Conservation (phyloP, 129 eudicot species). For the Cynara cardunculus region DNA sequence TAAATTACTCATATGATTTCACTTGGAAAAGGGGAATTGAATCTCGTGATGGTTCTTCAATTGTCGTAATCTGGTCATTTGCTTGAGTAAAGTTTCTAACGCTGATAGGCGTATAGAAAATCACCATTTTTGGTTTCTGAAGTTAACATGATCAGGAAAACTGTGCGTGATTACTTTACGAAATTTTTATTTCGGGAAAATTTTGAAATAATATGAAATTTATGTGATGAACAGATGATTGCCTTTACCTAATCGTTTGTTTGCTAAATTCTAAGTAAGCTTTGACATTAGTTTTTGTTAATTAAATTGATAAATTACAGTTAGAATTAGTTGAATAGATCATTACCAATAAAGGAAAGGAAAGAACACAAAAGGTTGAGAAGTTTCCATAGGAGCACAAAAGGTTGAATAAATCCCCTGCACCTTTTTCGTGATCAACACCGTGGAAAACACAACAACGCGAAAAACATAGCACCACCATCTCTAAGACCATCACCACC, state of each 20-base stretch:
- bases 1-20: background rate
- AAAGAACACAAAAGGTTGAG: background rate
- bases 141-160: background rate
- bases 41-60: background rate
- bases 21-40: background rate
- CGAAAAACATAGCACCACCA: background rate
- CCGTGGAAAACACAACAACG: background rate
- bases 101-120: background rate
- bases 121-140: background rate
- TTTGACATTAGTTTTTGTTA: too few species aligned
- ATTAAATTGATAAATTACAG: too few species aligned
- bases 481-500: background rate
- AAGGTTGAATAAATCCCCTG: too few species aligned
- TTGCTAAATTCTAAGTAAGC: background rate
- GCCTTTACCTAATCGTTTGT: background rate
- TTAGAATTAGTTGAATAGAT: background rate
- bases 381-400: background rate
- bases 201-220: background rate
- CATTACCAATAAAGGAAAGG: background rate
- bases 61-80: conserved; percentile 1
- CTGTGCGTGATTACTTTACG: background rate
- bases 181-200: too few species aligned
- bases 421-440: background rate
- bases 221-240: background rate
- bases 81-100: background rate